A percentile compares a stretch with the other conserved stretches of the same genome.
phyloP scores from a whole-genome alignment of 2,329 filamentous ascomycete genomes.

The Fusarium humuli region DNA sequence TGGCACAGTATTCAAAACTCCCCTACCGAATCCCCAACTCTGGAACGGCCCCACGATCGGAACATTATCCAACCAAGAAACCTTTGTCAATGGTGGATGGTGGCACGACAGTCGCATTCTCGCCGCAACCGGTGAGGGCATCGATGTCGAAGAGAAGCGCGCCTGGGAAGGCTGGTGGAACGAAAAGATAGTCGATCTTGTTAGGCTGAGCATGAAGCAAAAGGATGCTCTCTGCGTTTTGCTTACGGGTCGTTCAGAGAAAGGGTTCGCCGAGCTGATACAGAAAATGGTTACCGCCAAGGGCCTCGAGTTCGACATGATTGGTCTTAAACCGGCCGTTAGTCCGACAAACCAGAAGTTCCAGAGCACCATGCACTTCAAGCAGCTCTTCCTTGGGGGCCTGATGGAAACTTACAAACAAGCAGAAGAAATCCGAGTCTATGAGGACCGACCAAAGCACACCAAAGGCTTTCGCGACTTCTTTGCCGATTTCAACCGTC shows the following conservation, averaged over 20 bases:
- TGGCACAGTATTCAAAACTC: slow-evolving; percentile 83
- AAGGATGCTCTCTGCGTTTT: slow-evolving; percentile 87
- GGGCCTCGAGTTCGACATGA: slow-evolving; percentile 86
- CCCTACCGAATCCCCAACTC: slow-evolving; percentile 86
- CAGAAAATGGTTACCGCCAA: slow-evolving; percentile 83
- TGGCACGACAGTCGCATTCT: slow-evolving; percentile 95
- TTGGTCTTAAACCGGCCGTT: slow-evolving; percentile 86
- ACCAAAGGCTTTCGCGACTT: slow-evolving; percentile 88
- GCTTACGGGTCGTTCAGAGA: slow-evolving; percentile 86
- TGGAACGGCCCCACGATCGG: slow-evolving; percentile 87
- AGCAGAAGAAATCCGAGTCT: slow-evolving; percentile 84
- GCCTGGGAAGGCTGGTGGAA: slow-evolving; percentile 98
- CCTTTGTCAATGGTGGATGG: slow-evolving; percentile 89
- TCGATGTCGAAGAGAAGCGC: slow-evolving; percentile 82
- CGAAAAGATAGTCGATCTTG: slow-evolving; percentile 85
- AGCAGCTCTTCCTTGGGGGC: slow-evolving; percentile 83
- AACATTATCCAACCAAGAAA: slow-evolving; percentile 78
- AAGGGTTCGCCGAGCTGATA: slow-evolving; percentile 80
- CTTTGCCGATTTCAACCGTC: slow-evolving; percentile 79
- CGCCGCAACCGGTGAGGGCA: slow-evolving; percentile 83
- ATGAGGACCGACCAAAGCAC: slow-evolving; percentile 74
- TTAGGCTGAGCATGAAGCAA: slow-evolving; percentile 82
- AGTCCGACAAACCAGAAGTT: slow-evolving; percentile 85
- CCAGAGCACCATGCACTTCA: slow-evolving; percentile 88
- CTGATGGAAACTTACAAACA: slow-evolving; percentile 87